phyloP scores from a whole-genome alignment of 371 early-diverging fungal species.

The Mortierella sp. region DNA sequence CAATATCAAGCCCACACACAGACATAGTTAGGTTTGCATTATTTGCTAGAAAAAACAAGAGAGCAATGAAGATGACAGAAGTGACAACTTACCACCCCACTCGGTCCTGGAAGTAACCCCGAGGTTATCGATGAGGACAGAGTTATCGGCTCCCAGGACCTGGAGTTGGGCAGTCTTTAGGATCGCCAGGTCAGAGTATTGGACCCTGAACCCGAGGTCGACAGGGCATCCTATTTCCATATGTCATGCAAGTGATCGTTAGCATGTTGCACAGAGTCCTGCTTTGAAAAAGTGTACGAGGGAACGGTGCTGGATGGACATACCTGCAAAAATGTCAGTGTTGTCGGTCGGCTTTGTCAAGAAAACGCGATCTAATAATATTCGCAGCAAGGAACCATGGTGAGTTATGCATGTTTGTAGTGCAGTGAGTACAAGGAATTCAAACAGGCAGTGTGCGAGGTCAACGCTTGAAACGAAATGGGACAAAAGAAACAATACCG shows the following conservation, averaged over 20 bases:
- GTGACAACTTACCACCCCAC: conserved; percentile 26
- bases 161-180: conserved; percentile 27
- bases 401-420: neutral
- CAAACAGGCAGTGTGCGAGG: neutral
- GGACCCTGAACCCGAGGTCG: conserved; percentile 19
- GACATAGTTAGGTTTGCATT: no score
- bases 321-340: conserved; percentile 6
- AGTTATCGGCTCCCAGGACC: conserved; percentile 9
- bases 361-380: conserved; percentile 13
- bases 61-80: neutral
- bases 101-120: conserved; percentile 18
- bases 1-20: no score
- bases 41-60: neutral
- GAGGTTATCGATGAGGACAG: conserved; percentile 15
- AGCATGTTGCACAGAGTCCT: no score
- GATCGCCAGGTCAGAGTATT: conserved; percentile 25
- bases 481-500: neutral
- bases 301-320: neutral
- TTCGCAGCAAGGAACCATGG: neutral
- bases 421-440: neutral
- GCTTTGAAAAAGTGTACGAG: no score
- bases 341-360: conserved; percentile 3
- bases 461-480: neutral
- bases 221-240: conserved; percentile 16
- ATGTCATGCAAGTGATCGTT: no score